These are phyloP conservation scores for Mycena capillaripes DNA, from an alignment of 768 basidiomycete species.

Conservation along the genomic window DNA sequence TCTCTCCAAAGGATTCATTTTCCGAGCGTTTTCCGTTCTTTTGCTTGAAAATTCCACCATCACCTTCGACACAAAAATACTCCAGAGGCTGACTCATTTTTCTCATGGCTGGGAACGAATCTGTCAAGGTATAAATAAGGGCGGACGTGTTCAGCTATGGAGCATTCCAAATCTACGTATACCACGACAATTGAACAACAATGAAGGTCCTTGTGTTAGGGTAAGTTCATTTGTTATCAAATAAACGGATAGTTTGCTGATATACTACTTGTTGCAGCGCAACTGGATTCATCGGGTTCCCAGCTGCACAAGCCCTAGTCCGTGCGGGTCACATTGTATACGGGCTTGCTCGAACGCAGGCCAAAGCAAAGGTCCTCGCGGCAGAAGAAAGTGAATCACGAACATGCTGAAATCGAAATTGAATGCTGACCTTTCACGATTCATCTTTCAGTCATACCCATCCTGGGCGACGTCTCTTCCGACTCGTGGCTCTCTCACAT, in stretches of 20 bases:
- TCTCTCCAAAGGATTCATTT: no score
- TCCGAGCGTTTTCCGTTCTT: no score
- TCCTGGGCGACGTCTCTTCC: slow-evolving; percentile 44
- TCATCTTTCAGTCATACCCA: slow-evolving; percentile 50
- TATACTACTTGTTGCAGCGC: slow-evolving; percentile 45
- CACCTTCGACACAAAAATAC: no score
- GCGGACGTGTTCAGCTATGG: no score
- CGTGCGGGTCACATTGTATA: slow-evolving; percentile 63
- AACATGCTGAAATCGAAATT: not conserved
- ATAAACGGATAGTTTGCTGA: not conserved
- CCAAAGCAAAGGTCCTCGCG: slow-evolving; percentile 49
- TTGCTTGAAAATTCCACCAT: no score
- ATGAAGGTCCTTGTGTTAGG: slow-evolving; percentile 48
- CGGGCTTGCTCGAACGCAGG: slow-evolving; percentile 55
- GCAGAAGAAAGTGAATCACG: slow-evolving; percentile 55
- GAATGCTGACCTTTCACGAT: no score
- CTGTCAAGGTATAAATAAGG: no score
- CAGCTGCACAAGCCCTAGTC: slow-evolving; percentile 58
- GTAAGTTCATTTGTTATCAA: slow-evolving; percentile 17
- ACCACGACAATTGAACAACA: not conserved
- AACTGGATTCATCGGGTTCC: slow-evolving; percentile 60
- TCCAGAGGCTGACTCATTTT: no score
- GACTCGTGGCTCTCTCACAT: slow-evolving; percentile 45
- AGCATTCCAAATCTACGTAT: no score
- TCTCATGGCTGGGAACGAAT: no score